These are phyloP conservation scores for Rhodotorula sp. DNA, from an alignment of 1,284 basidiomycete species.

Conservation along the genomic window DNA sequence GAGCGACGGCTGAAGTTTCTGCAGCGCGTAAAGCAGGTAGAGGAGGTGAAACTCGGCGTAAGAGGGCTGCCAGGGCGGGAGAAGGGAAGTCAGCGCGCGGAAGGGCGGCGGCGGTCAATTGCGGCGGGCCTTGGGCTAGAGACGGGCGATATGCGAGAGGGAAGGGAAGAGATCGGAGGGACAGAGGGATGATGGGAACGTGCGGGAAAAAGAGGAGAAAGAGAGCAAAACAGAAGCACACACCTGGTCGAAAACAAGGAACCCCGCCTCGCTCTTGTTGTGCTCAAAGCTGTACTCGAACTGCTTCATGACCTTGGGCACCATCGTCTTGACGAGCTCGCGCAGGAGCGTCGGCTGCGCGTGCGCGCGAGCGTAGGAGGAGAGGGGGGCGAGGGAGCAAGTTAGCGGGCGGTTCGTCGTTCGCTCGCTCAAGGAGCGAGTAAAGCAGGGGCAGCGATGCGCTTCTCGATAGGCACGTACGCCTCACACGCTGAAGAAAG, in stretches of 20 bases:
- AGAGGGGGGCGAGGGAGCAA: background rate
- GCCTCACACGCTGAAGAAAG: background rate
- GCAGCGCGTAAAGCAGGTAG: constrained; percentile 14
- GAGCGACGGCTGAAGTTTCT: background rate
- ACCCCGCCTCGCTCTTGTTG: background rate
- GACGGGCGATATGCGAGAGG: background rate
- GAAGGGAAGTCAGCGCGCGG: too few species aligned
- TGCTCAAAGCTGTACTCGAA: constrained; percentile 14
- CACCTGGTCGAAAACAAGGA: constrained; percentile 11
- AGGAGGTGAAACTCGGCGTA: constrained; percentile 26
- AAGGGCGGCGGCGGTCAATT: background rate
- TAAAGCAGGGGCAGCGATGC: too few species aligned
- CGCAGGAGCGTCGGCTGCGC: constrained; percentile 4
- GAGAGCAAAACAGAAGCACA: background rate
- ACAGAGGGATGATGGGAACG: background rate
- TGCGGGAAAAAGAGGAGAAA: background rate
- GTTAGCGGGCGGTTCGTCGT: background rate
- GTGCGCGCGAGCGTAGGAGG: too few species aligned
- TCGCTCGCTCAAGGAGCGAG: too few species aligned
- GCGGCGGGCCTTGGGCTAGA: background rate
- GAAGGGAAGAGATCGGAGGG: too few species aligned
- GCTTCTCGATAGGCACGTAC: background rate
- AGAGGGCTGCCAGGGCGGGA: constrained; percentile 5
- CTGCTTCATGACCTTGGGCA: constrained; percentile 10
- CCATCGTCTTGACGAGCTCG: constrained; percentile 1